phyloP scores from a whole-genome alignment of 1,284 basidiomycete genomes.

The Papiliotrema fonsecae region DNA sequence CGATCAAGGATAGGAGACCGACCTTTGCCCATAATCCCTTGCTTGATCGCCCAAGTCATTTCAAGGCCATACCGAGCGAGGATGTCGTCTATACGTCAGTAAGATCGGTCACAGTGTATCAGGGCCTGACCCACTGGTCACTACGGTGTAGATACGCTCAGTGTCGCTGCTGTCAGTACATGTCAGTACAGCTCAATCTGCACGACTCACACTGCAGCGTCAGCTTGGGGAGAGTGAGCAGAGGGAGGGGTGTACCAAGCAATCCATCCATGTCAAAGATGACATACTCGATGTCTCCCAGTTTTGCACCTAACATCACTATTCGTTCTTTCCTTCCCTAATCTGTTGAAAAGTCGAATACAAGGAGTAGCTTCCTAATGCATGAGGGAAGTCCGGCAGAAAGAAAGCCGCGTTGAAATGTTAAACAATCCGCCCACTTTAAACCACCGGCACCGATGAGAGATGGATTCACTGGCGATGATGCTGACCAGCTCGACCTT shows the following conservation, averaged over 20 bases:
- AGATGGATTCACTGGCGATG: too few species aligned
- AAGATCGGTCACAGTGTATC: neutral
- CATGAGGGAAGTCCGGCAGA: too few species aligned
- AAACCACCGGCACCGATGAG: too few species aligned
- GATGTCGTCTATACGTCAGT: constrained; percentile 27
- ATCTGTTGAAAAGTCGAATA: too few species aligned
- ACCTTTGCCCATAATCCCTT: constrained; percentile 48
- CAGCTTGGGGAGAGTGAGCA: neutral
- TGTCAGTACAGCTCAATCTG: neutral
- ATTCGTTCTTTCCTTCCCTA: neutral
- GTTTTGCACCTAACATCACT: constrained; percentile 7
- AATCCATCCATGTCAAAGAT: constrained; percentile 50
- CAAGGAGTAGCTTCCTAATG: too few species aligned
- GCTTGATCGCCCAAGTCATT: constrained; percentile 48
- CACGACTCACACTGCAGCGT: constrained; percentile 23
- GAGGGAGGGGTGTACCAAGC: constrained; percentile 23
- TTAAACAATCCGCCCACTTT: too few species aligned
- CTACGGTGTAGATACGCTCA: constrained; percentile 45
- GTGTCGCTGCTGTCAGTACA: constrained; percentile 20
- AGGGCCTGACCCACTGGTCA: constrained; percentile 20
- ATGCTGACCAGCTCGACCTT: too few species aligned
- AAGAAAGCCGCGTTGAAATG: too few species aligned
- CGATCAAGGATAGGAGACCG: constrained; percentile 4
- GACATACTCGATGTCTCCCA: constrained; percentile 41
- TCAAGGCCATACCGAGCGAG: constrained; percentile 41